phyloP scores from a whole-genome alignment of 2,329 filamentous ascomycete species.

The Xylaria sp. region DNA sequence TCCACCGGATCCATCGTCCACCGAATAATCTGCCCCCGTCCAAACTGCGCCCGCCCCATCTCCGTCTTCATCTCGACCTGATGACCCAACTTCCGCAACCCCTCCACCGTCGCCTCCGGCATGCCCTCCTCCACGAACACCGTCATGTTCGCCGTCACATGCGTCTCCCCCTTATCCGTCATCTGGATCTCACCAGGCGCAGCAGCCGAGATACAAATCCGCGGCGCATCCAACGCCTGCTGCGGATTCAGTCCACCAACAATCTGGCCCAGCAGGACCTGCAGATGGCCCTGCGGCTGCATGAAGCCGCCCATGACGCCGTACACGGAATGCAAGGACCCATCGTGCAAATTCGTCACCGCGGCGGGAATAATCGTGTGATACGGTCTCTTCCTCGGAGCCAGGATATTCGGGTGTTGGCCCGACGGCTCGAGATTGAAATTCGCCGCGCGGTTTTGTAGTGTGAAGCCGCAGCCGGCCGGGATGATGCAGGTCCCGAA shows the following conservation, averaged over 20 bases:
- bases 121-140: slow-evolving; percentile 85
- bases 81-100: slow-evolving; percentile 66
- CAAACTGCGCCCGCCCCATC: slow-evolving; percentile 65
- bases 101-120: slow-evolving; percentile 58
- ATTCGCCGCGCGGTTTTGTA: slow-evolving; percentile 89
- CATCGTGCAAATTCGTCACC: slow-evolving; percentile 70
- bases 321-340: slow-evolving; percentile 75
- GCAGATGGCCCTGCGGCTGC: slow-evolving; percentile 95
- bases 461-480: slow-evolving; percentile 78
- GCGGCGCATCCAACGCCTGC: slow-evolving; percentile 80
- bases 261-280: slow-evolving; percentile 85
- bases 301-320: slow-evolving; percentile 99
- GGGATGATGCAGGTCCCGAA: slow-evolving; percentile 88
- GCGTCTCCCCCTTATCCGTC: slow-evolving; percentile 24
- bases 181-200: slow-evolving; percentile 50
- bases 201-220: slow-evolving; percentile 79
- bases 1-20: slow-evolving; percentile 66
- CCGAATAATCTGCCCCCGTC: slow-evolving; percentile 80
- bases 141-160: slow-evolving; percentile 39
- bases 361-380: slow-evolving; percentile 96
- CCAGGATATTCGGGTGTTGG: slow-evolving; percentile 72
- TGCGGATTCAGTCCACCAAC: slow-evolving; percentile 79
- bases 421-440: slow-evolving; percentile 60
- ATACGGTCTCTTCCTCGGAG: slow-evolving; percentile 82
- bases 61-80: slow-evolving; percentile 63